Conservation (phyloP, 208 protist genomes). For the Leishmania gerbilli region DNA sequence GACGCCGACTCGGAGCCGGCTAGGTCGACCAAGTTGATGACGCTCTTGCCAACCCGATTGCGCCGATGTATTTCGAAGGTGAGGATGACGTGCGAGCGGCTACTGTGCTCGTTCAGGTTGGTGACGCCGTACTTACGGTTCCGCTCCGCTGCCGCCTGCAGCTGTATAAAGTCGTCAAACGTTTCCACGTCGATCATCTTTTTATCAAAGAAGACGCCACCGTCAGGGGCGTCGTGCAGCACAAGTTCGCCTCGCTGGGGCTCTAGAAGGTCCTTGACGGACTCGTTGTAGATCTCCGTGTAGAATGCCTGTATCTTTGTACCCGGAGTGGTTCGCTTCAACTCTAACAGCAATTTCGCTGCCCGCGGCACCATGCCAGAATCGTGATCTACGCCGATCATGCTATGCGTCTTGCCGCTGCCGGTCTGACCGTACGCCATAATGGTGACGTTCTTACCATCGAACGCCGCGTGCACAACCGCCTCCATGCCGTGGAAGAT, state of each 20-base stretch:
- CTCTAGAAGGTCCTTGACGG: conserved; percentile 77
- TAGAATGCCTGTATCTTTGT: conserved; percentile 62
- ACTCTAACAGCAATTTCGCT: conserved; percentile 70
- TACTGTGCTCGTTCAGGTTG: conserved; percentile 89
- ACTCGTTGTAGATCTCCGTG: conserved; percentile 90
- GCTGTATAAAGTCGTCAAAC: conserved; percentile 63
- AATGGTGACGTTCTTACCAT: conserved; percentile 79
- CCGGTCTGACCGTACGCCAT: conserved; percentile 93
- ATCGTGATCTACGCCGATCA: conserved; percentile 68
- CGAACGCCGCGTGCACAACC: conserved; percentile 75
- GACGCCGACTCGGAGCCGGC: conserved; percentile 89
- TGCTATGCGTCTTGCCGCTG: conserved; percentile 93
- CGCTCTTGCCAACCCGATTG: conserved; percentile 47
- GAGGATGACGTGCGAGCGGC: conserved; percentile 55
- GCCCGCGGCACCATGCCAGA: conserved; percentile 50
- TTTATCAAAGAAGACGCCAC: conserved; percentile 45
- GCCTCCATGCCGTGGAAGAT: conserved; percentile 84
- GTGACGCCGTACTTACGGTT: conserved; percentile 88
- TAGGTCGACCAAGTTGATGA: conserved; percentile 90
- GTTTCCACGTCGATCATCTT: conserved; percentile 60
- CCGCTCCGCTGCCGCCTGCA: conserved; percentile 65
- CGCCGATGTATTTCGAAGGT: conserved; percentile 43
- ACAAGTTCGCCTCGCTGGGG: conserved; percentile 38
- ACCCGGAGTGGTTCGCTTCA: conserved; percentile 46
- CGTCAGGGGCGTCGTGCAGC: conserved; percentile 55